Conservation (phyloP, 2,329 filamentous ascomycete species). For the Sclerotinia trifoliorum region DNA sequence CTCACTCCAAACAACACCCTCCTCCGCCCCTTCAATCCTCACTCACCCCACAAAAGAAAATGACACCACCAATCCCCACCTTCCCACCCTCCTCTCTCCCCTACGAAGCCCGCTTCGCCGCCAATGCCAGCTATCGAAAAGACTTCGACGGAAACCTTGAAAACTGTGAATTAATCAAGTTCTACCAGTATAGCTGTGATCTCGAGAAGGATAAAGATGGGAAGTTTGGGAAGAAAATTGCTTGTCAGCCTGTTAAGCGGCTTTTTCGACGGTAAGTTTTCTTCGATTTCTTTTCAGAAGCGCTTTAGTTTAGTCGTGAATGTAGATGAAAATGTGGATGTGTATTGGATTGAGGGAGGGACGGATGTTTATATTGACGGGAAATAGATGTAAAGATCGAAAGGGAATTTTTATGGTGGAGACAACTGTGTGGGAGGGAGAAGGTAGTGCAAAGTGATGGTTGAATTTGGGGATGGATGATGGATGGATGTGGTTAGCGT, state of each 20-base stretch:
- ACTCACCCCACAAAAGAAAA: constrained; percentile 35
- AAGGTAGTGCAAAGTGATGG: constrained; percentile 19
- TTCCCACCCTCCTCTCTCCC: constrained; percentile 46
- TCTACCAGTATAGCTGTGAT: constrained; percentile 44
- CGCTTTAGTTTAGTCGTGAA: neutral
- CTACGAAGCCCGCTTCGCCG: no score
- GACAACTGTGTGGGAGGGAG: constrained; percentile 60
- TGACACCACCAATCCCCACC: constrained; percentile 58
- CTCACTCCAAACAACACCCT: neutral
- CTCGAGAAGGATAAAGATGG: constrained; percentile 49
- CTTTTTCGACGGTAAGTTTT: constrained; percentile 57
- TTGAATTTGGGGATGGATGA: neutral
- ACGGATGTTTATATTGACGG: constrained; percentile 18
- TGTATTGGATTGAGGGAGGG: neutral
- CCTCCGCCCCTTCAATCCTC: neutral
- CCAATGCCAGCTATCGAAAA: constrained; percentile 43
- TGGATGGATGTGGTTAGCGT: constrained; percentile 10
- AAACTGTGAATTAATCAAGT: constrained; percentile 44
- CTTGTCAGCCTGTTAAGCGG: constrained; percentile 57
- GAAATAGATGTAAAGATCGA: constrained; percentile 55
- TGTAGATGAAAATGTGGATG: constrained; percentile 5
- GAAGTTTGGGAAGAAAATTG: constrained; percentile 45
- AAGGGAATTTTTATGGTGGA: constrained; percentile 60
- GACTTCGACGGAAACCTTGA: constrained; percentile 57
- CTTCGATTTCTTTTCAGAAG: constrained; percentile 4